Evolutionary conservation across 179 eudicot species (phyloP).

Genomic region (Carnegiea gigantea): DNA sequence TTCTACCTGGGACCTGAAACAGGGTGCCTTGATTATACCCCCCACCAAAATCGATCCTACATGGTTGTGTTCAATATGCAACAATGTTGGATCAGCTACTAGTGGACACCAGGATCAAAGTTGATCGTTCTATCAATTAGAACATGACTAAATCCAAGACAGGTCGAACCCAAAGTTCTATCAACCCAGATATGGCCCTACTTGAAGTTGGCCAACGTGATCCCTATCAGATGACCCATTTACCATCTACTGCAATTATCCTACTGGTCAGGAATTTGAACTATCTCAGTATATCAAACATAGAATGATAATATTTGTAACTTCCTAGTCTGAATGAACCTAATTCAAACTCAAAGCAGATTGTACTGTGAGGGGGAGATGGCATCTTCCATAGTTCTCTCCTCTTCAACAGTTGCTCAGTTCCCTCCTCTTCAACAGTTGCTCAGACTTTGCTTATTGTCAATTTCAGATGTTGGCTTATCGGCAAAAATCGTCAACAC

Average conservation of each 20-base stretch:
- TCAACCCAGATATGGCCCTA: neutral
- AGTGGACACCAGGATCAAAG: neutral
- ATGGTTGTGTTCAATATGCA: neutral
- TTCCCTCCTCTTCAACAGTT: neutral
- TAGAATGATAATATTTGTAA: neutral
- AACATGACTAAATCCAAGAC: neutral
- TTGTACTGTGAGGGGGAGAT: neutral
- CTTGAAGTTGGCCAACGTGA: neutral
- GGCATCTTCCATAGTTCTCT: neutral
- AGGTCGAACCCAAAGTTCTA: neutral
- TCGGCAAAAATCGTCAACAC: conserved; percentile 36
- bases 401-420: neutral
- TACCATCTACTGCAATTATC: no score
- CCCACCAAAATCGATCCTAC: neutral
- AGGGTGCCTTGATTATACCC: neutral
- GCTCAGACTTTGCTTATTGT: neutral
- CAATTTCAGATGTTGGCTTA: conserved; percentile 58
- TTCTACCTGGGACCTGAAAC: neutral
- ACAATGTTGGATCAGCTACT: neutral
- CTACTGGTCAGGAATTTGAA: no score
- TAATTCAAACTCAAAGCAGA: neutral
- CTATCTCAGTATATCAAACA: neutral
- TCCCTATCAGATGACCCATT: no score
- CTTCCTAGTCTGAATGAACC: neutral
- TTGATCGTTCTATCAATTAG: neutral